Percentiles rank a stretch among this genome's conserved stretches.
Evolutionary conservation across 192 early-diverging fungal genomes (phyloP).

Genomic region (Podila epicladia): DNA sequence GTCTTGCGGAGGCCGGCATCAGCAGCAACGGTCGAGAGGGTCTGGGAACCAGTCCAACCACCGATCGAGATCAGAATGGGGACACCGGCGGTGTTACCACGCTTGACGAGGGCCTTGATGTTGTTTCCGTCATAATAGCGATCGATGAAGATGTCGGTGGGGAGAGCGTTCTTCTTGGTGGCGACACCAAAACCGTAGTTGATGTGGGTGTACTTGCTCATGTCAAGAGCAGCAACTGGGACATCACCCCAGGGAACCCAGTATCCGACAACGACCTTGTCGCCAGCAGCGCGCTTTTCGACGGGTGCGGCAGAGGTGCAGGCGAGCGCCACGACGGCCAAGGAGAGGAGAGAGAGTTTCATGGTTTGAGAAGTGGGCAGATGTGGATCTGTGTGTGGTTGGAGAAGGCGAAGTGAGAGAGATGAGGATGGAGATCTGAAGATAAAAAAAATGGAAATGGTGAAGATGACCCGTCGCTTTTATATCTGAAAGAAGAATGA

Average conservation of each 20-base stretch:
- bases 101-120: constrained; percentile 32
- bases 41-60: constrained; percentile 81
- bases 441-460: neutral
- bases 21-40: constrained; percentile 66
- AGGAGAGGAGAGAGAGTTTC: constrained; percentile 40
- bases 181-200: constrained; percentile 52
- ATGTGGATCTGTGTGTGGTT: neutral
- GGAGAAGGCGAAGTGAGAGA: neutral
- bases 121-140: constrained; percentile 51
- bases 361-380: constrained; percentile 5
- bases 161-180: constrained; percentile 28
- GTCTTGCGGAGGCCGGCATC: constrained; percentile 57
- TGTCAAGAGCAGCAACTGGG: constrained; percentile 46
- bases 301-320: constrained; percentile 24
- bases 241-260: constrained; percentile 54
- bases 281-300: constrained; percentile 37
- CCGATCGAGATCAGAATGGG: constrained; percentile 69
- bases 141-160: constrained; percentile 38
- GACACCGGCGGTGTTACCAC: constrained; percentile 40
- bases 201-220: constrained; percentile 54
- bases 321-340: constrained; percentile 42
- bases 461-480: neutral
- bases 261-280: constrained; percentile 48
- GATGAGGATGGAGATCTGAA: constrained; percentile 17
- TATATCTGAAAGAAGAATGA: neutral